Percentiles rank a stretch among this genome's conserved stretches.
These are phyloP conservation scores for Ophiocordyceps camponoti-floridani DNA, from an alignment of 2,329 filamentous ascomycete genomes.

Conservation along the genomic window DNA sequence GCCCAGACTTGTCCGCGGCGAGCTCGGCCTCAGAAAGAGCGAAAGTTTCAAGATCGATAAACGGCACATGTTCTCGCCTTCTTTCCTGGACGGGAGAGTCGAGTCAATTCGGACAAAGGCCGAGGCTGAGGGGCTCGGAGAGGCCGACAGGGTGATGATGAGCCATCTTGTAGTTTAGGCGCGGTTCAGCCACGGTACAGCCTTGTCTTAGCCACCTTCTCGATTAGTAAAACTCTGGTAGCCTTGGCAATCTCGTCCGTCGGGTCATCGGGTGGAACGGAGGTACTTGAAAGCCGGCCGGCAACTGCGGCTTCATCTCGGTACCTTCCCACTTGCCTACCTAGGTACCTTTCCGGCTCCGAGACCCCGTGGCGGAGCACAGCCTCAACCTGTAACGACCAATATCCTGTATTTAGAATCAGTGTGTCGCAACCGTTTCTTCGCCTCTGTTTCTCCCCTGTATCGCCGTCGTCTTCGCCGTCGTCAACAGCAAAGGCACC, in stretches of 20 bases:
- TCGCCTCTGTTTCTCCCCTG: not conserved
- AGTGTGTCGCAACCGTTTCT: not conserved
- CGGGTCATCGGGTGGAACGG: not conserved
- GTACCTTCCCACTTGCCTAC: not conserved
- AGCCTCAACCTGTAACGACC: not conserved
- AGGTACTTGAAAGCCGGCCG: not conserved
- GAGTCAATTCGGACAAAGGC: not conserved
- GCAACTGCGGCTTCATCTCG: not conserved
- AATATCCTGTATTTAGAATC: not conserved
- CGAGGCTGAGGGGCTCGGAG: not conserved
- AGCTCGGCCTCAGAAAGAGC: constrained; percentile 2
- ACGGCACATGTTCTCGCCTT: not conserved
- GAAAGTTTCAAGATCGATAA: not conserved
- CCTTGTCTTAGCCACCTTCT: no score
- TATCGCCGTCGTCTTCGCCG: not conserved
- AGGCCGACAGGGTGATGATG: no score
- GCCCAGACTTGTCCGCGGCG: constrained; percentile 3
- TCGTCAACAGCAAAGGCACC: not conserved
- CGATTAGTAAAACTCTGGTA: no score
- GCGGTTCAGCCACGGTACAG: no score
- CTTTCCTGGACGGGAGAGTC: not conserved
- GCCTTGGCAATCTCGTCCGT: no score
- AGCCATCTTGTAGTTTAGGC: not conserved
- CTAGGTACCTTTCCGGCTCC: not conserved
- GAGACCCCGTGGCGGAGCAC: not conserved